These are phyloP conservation scores for Suillus plorans DNA, from an alignment of 768 basidiomycete genomes.

Conservation along the genomic window DNA sequence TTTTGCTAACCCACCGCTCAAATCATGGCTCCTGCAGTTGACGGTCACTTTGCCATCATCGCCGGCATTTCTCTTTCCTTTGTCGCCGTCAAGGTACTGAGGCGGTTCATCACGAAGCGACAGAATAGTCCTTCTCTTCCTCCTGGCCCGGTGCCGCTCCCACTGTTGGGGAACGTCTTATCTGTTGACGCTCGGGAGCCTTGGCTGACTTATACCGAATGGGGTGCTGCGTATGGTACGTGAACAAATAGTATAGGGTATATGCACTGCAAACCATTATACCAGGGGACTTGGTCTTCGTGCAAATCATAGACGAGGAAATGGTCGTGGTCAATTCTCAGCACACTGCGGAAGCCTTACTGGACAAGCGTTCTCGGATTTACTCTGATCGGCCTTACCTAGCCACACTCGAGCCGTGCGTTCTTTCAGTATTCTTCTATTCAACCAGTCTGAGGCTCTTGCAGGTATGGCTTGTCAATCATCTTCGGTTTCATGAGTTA, in stretches of 20 bases:
- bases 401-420: slow-evolving; percentile 4
- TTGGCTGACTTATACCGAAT: too few relatives aligned
- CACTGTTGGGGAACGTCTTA: too few relatives aligned
- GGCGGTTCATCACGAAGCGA: too few relatives aligned
- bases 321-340: slow-evolving; percentile 5
- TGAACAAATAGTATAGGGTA: not conserved
- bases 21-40: too few relatives aligned
- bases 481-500: slow-evolving; percentile 1
- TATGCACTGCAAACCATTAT: not conserved
- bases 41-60: too few relatives aligned
- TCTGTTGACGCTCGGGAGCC: too few relatives aligned
- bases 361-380: slow-evolving; percentile 11
- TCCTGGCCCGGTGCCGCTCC: too few relatives aligned
- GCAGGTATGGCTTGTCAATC: slow-evolving; percentile 3
- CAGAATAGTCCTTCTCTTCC: too few relatives aligned
- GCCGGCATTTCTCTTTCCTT: too few relatives aligned
- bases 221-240: slow-evolving; percentile 15
- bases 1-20: too few relatives aligned
- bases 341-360: not conserved
- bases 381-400: slow-evolving; percentile 9
- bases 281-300: slow-evolving; percentile 4
- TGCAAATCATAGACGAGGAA: not conserved
- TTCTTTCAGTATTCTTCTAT: not conserved
- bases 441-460: not conserved
- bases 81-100: too few relatives aligned